These are phyloP conservation scores for Ogataea chonburiensis DNA, from an alignment of 805 yeast species.

Conservation along the genomic window DNA sequence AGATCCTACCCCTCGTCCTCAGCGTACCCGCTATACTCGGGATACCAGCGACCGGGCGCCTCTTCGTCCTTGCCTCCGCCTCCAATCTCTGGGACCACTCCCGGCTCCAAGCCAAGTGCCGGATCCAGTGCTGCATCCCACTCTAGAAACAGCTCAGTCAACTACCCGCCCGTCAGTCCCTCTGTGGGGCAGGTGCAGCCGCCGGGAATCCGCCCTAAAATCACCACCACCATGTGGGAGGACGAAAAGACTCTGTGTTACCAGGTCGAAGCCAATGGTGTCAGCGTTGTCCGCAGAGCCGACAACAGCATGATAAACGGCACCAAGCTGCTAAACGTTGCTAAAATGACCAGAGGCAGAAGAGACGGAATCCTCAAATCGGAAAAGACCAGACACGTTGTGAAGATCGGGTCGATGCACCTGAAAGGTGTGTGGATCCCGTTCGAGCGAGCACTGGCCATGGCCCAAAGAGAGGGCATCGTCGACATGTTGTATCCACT, in stretches of 20 bases:
- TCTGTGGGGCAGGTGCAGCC: constrained; percentile 41
- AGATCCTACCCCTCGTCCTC: constrained; percentile 20
- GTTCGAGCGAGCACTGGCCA: constrained; percentile 61
- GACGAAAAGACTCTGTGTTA: constrained; percentile 67
- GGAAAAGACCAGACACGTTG: constrained; percentile 63
- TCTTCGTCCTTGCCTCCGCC: constrained; percentile 17
- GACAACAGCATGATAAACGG: constrained; percentile 72
- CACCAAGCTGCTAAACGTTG: constrained; percentile 62
- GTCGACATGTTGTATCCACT: constrained; percentile 54
- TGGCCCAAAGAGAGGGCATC: constrained; percentile 64
- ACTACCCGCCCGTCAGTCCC: constrained; percentile 28
- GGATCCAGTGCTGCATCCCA: constrained; percentile 11
- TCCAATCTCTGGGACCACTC: constrained; percentile 10
- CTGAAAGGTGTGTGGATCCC: constrained; percentile 74
- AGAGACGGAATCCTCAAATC: constrained; percentile 67
- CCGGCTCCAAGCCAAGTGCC: constrained; percentile 9
- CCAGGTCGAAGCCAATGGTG: constrained; percentile 66
- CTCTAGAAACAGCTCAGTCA: constrained; percentile 16
- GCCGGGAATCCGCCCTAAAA: constrained; percentile 51
- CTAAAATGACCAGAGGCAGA: constrained; percentile 68
- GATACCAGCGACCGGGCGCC: constrained; percentile 17
- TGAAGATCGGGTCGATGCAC: constrained; percentile 71
- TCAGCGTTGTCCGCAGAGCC: constrained; percentile 61
- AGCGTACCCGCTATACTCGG: constrained; percentile 20
- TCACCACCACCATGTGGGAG: constrained; percentile 72